These are phyloP conservation scores for Wickerhamiella galacta DNA, from an alignment of 805 yeast species.

Conservation along the genomic window DNA sequence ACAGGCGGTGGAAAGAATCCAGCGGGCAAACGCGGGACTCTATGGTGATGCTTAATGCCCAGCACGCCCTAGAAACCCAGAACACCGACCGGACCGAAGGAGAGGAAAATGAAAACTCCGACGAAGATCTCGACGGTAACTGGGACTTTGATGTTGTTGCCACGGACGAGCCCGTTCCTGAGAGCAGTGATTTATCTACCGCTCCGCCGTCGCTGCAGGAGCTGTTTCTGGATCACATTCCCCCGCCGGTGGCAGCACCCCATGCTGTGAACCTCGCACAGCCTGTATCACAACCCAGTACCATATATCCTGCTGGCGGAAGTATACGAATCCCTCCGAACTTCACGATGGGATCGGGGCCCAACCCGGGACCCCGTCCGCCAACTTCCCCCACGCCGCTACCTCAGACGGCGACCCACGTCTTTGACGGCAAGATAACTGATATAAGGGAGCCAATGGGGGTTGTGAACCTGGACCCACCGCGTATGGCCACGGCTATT, in stretches of 20 bases:
- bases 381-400: too few species aligned
- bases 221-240: conserved; percentile 28
- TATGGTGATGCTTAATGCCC: conserved; percentile 10
- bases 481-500: background rate
- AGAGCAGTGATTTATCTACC: conserved; percentile 20
- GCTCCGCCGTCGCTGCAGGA: conserved; percentile 61
- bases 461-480: background rate
- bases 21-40: conserved; percentile 29
- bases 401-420: too few species aligned
- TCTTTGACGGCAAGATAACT: too few species aligned
- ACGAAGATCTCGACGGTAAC: conserved; percentile 12
- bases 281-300: too few species aligned
- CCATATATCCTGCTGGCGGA: too few species aligned
- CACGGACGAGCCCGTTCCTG: conserved; percentile 1
- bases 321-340: too few species aligned
- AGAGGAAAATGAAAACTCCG: background rate
- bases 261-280: too few species aligned
- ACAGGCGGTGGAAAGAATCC: conserved; percentile 40
- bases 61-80: background rate
- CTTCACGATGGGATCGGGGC: too few species aligned
- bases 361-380: too few species aligned
- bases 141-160: conserved; percentile 19
- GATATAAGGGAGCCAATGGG: background rate
- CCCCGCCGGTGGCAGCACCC: too few species aligned
- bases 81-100: too few species aligned